Evolutionary conservation across 495 filamentous ascomycete species (phyloP), one percentile per base, ranked within the genome.

Genomic region (Rhypophila decipiens): DNA sequence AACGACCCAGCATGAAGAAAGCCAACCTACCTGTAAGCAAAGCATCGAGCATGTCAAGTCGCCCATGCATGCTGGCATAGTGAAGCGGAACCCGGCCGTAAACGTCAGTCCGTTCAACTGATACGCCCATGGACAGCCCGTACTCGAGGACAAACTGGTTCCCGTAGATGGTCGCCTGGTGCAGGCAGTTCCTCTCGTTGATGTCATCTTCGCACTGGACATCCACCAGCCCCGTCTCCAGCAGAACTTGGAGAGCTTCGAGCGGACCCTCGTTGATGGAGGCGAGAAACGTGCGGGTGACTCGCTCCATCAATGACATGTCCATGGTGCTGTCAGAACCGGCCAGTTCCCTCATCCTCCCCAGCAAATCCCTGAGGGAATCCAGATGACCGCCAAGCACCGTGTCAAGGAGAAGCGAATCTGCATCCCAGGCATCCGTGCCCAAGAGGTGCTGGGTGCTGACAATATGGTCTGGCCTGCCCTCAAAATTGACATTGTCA

Each of bases 21-120:
- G 8, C 21, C 33, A 24, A 49, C 57, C 45, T 71, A 74, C 75
- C 75, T 55, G 70, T 67, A 29, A 95, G 70, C 35, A 98, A 71
- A 18, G 76, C 73, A 43, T 83, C 76, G 47, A 95, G 80, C 83
- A 95, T 89, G 38, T 87, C 85, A 18, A 94, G 75, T 19, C 84
- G 79, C 24, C 94, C 93, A 68, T 96, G 86, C 74, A 96, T 95
- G 61, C 87, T 94, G 29, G 93, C 90, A 67, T 98, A 98, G 57
- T 98, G 93, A 11, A 98, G 75, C 15, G 93, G 91, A 47, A 93
- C 87, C 35, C 93, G 77, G 11, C 93, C 94, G 65, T 97, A 97
- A 22, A 96, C 88, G 71, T 98, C 93, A 1, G 80, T 82, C 43
- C 83, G 75, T 34, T 80, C 75, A n/a, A 87, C 80, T 58, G 90